These are phyloP conservation scores for Boletus sp. DNA, from an alignment of 768 basidiomycete species.

Conservation along the genomic window DNA sequence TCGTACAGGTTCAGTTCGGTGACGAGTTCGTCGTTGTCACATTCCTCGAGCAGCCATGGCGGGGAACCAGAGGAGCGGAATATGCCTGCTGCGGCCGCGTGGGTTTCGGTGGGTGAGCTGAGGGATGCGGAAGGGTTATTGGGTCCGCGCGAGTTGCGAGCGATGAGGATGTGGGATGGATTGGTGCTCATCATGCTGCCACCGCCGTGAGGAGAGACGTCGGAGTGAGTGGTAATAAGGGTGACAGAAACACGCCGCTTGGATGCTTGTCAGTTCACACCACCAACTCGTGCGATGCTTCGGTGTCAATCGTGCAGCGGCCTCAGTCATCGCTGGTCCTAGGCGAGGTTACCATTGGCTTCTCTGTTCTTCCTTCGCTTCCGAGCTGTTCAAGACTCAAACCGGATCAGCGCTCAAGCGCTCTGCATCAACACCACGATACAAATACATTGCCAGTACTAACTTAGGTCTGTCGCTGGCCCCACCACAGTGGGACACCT, in stretches of 20 bases:
- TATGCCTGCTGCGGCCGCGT: slow-evolving; percentile 82
- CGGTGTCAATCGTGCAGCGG: no score
- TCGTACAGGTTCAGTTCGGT: slow-evolving; percentile 68
- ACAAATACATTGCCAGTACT: no score
- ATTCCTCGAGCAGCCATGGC: slow-evolving; percentile 76
- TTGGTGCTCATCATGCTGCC: slow-evolving; percentile 39
- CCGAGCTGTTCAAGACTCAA: no score
- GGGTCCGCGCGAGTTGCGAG: slow-evolving; percentile 75
- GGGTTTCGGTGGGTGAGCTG: slow-evolving; percentile 84
- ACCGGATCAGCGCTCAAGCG: no score
- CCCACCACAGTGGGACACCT: no score
- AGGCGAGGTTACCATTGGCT: no score
- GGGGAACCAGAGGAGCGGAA: slow-evolving; percentile 81
- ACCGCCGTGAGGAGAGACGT: not conserved
- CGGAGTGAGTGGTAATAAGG: not conserved
- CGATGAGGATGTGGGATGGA: slow-evolving; percentile 86
- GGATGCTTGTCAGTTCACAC: not conserved
- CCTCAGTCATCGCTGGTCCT: no score
- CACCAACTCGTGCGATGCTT: no score
- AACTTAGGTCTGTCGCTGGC: no score
- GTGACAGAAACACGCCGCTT: not conserved
- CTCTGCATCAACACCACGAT: no score
- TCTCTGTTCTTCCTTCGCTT: no score
- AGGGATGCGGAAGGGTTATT: slow-evolving; percentile 78
- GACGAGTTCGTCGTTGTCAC: slow-evolving; percentile 65